Percentiles rank a stretch among this genome's conserved stretches.
Evolutionary conservation across 2,329 filamentous ascomycete genomes (phyloP).

Genomic region (Penicillium paneum): DNA sequence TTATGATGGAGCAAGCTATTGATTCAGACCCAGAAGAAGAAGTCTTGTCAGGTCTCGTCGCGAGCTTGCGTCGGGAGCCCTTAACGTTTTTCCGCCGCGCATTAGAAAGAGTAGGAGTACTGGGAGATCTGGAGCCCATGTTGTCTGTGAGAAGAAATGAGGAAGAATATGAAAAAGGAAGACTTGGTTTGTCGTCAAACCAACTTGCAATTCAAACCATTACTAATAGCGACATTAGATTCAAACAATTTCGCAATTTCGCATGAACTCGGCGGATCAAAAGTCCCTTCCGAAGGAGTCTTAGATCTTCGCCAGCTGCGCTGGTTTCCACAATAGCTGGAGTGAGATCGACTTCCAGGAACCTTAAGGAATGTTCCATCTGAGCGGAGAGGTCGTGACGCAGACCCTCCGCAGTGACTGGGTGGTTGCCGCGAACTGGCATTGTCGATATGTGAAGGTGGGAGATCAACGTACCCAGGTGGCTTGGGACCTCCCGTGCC

Average conservation of each 20-base stretch:
- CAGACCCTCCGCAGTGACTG: constrained; percentile 7
- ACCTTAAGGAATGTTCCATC: constrained; percentile 1
- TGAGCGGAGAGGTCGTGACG: constrained; percentile 6
- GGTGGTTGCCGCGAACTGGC: constrained; percentile 2
- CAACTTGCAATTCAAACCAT: neutral
- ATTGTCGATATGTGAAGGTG: constrained; percentile 1
- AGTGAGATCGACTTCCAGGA: constrained; percentile 7
- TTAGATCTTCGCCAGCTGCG: neutral
- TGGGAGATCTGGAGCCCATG: too few species aligned
- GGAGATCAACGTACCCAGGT: too few species aligned
- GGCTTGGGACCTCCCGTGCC: too few species aligned
- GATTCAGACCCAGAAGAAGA: neutral
- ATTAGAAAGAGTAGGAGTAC: neutral
- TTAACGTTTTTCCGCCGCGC: neutral
- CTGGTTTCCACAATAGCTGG: neutral
- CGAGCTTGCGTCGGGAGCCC: neutral
- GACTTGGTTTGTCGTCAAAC: neutral
- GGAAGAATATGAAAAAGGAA: neutral
- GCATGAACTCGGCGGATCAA: too few species aligned
- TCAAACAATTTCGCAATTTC: too few species aligned
- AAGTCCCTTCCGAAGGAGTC: too few species aligned
- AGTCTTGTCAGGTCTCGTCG: neutral
- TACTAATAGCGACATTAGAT: neutral
- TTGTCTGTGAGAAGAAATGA: neutral
- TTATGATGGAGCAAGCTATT: neutral